These are phyloP conservation scores for Fennellomyces sp. DNA, from an alignment of 371 early-diverging fungal genomes.

Conservation along the genomic window DNA sequence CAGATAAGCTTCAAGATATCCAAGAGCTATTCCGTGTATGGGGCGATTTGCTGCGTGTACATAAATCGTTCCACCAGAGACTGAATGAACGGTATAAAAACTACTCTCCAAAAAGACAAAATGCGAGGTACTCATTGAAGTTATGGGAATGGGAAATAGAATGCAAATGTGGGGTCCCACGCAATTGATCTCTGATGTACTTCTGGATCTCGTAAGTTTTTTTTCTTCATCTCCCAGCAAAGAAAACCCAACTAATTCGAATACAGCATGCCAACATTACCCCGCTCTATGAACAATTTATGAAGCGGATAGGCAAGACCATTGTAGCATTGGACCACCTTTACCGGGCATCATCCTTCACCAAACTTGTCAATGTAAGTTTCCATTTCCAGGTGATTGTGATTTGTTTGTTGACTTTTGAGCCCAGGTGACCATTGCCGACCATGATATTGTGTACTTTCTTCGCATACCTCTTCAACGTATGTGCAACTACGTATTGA, in stretches of 20 bases:
- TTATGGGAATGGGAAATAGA: no score
- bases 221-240: constrained; percentile 10
- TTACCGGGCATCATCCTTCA: constrained; percentile 24
- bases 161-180: constrained; percentile 40
- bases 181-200: constrained; percentile 36
- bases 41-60: neutral
- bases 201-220: constrained; percentile 26
- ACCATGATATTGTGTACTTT: neutral
- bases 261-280: neutral
- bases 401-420: neutral
- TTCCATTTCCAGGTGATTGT: neutral
- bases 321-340: constrained; percentile 26
- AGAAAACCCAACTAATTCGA: neutral
- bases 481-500: neutral
- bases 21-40: constrained; percentile 8
- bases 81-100: constrained; percentile 19
- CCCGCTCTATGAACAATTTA: constrained; percentile 16
- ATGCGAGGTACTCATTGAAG: no score
- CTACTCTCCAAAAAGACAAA: constrained; percentile 1
- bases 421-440: constrained; percentile 1
- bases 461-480: neutral
- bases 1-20: constrained; percentile 3
- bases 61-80: constrained; percentile 4
- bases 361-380: constrained; percentile 23
- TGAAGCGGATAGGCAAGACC: constrained; percentile 14